These are phyloP conservation scores for Kodamaea fungicola DNA, from an alignment of 1,139 yeast genomes.

Conservation along the genomic window DNA sequence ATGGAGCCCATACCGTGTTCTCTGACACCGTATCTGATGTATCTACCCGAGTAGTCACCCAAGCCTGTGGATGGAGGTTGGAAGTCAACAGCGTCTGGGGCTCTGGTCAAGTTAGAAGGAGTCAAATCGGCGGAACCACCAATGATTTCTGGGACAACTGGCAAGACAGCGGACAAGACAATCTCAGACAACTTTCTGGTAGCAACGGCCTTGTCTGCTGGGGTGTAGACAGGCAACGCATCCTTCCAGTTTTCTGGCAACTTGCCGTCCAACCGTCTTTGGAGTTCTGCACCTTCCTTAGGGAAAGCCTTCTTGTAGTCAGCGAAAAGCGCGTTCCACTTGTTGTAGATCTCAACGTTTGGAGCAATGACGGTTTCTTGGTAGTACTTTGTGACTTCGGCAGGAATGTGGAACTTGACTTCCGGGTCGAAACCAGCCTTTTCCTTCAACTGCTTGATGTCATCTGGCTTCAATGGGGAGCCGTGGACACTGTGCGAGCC, in stretches of 20 bases:
- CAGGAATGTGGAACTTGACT: constrained; percentile 73
- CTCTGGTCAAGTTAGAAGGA: constrained; percentile 94
- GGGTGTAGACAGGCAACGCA: constrained; percentile 73
- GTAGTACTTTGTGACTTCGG: constrained; percentile 77
- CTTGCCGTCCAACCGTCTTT: constrained; percentile 77
- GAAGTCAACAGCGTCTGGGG: constrained; percentile 84
- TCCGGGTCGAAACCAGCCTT: constrained; percentile 89
- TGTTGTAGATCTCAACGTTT: constrained; percentile 58
- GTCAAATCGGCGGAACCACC: constrained; percentile 99
- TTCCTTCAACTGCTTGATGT: constrained; percentile 80
- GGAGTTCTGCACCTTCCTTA: constrained; percentile 72
- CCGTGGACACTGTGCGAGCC: constrained; percentile 98
- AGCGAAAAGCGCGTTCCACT: constrained; percentile 69
- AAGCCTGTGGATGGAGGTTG: constrained; percentile 81
- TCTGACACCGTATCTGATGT: constrained; percentile 97
- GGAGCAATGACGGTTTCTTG: constrained; percentile 48
- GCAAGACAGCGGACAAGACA: constrained; percentile 63
- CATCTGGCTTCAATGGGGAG: constrained; percentile 93
- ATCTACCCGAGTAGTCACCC: constrained; percentile 90
- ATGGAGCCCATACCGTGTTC: constrained; percentile 99
- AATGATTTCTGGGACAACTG: constrained; percentile 77
- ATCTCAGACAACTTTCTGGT: constrained; percentile 93
- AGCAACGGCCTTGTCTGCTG: constrained; percentile 81
- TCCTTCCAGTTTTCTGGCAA: constrained; percentile 85
- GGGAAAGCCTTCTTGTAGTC: constrained; percentile 72